A percentile compares a stretch with the other conserved stretches of the same genome.
Evolutionary conservation across 169 alveolate species (phyloP).

Genomic region (Babesia sp.): DNA sequence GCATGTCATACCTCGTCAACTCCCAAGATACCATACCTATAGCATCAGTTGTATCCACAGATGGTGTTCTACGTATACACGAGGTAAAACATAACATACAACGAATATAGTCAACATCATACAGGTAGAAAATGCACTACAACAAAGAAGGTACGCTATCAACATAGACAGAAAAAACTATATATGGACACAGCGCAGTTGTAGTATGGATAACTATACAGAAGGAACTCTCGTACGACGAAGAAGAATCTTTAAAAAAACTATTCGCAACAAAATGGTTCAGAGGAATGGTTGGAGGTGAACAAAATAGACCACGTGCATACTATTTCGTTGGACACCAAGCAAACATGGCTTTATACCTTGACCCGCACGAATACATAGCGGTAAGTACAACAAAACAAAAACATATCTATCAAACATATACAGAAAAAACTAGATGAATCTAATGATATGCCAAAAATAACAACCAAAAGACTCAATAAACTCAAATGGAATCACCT

Average conservation of each 20-base stretch:
- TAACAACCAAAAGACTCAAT: not conserved
- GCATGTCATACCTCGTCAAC: constrained; percentile 26
- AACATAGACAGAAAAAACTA: not conserved
- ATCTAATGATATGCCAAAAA: not conserved
- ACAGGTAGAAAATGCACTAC: not conserved
- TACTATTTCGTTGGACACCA: constrained; percentile 64
- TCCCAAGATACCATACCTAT: constrained; percentile 12
- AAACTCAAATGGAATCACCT: not conserved
- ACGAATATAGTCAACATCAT: not conserved
- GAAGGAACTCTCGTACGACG: constrained; percentile 11
- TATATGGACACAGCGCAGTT: not conserved
- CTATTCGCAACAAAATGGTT: constrained; percentile 60
- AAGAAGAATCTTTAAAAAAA: constrained; percentile 52
- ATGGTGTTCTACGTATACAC: constrained; percentile 32
- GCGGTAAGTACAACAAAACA: constrained; percentile 34
- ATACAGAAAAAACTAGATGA: not conserved
- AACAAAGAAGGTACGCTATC: not conserved
- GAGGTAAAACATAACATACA: constrained; percentile 20
- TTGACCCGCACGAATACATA: constrained; percentile 70
- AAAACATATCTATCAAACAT: not conserved
- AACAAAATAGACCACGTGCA: constrained; percentile 43
- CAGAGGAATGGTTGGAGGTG: constrained; percentile 70
- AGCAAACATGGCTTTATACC: constrained; percentile 50
- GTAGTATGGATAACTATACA: constrained; percentile 45
- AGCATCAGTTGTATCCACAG: constrained; percentile 45